phyloP scores from a whole-genome alignment of 371 early-diverging fungal species.

The Choanephora cucurbitarum region DNA sequence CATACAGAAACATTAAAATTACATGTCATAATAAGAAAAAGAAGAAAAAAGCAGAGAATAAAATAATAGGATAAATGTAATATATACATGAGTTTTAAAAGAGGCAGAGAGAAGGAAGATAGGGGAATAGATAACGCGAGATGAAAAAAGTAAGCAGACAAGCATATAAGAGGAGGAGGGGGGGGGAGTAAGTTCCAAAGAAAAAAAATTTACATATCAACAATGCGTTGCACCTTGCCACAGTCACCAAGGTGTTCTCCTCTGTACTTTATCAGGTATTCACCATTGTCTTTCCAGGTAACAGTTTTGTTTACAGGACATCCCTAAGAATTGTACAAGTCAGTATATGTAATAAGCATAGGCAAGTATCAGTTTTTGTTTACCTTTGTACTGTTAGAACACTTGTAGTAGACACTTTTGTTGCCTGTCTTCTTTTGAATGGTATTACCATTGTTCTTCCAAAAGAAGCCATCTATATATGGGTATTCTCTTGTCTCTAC shows the following conservation, averaged over 20 bases:
- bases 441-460: constrained; percentile 64
- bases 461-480: constrained; percentile 50
- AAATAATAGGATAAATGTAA: neutral
- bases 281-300: constrained; percentile 61
- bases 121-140: no score
- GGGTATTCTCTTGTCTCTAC: constrained; percentile 58
- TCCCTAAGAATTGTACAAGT: constrained; percentile 26
- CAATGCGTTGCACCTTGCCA: constrained; percentile 54
- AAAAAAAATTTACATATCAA: constrained; percentile 36
- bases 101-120: neutral
- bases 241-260: constrained; percentile 66
- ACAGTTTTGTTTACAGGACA: constrained; percentile 70
- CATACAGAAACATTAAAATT: no score
- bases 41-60: neutral
- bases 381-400: constrained; percentile 48
- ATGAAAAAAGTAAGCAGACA: no score
- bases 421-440: constrained; percentile 58
- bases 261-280: constrained; percentile 65
- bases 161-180: no score
- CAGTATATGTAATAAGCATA: neutral
- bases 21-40: neutral
- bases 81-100: neutral
- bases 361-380: neutral
- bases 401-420: constrained; percentile 60
- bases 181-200: no score